phyloP scores from a whole-genome alignment of 1,284 basidiomycete species.

The Rhodotorula sp. region DNA sequence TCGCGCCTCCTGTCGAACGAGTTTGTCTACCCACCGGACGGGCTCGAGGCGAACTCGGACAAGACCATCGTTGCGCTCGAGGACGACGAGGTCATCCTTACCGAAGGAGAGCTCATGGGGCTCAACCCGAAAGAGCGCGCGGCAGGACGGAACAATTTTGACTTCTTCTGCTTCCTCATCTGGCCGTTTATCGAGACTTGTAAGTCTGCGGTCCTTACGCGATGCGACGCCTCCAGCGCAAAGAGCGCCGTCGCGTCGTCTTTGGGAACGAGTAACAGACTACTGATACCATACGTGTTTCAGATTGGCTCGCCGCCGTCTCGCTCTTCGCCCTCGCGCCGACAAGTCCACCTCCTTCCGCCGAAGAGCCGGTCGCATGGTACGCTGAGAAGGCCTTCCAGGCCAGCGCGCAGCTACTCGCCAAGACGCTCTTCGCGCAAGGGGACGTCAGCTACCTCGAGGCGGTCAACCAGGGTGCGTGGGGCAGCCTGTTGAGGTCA shows the following conservation, averaged over 20 bases:
- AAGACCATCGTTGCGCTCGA: conserved; percentile 24
- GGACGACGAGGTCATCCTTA: conserved; percentile 31
- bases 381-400: conserved; percentile 48
- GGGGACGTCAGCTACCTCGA: conserved; percentile 49
- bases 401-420: conserved; percentile 48
- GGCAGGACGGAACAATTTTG: conserved; percentile 47
- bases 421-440: conserved; percentile 49
- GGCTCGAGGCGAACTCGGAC: conserved; percentile 47
- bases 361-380: conserved; percentile 44
- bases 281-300: neutral
- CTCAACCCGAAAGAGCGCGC: conserved; percentile 44
- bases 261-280: neutral
- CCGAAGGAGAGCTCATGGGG: conserved; percentile 39
- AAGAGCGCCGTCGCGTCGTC: no score
- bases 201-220: neutral
- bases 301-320: conserved; percentile 49
- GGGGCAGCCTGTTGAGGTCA: no score
- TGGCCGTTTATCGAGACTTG: conserved; percentile 40
- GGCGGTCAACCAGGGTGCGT: conserved; percentile 42
- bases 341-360: conserved; percentile 3
- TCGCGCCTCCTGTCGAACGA: conserved; percentile 49
- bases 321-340: conserved; percentile 48
- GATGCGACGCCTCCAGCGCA: neutral
- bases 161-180: conserved; percentile 40
- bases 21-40: conserved; percentile 49